Conservation (phyloP, 139 green algal genomes). For the Astrephomene gubernaculifera region DNA sequence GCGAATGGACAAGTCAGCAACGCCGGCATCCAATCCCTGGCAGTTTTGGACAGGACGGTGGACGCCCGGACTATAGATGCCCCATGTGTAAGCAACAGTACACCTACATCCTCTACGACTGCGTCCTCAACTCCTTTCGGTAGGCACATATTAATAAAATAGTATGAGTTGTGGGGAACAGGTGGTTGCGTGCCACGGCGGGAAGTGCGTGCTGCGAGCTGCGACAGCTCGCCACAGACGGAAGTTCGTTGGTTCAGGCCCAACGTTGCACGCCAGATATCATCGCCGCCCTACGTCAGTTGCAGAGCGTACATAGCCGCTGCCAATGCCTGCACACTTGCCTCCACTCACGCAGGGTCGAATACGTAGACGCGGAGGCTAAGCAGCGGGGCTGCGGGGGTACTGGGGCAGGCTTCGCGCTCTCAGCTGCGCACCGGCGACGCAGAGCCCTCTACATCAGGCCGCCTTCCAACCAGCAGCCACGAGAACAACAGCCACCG, state of each 20-base stretch:
- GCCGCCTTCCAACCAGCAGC: too few relatives aligned
- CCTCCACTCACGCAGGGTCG: background rate
- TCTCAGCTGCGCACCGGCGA: conserved; percentile 13
- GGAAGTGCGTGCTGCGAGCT: background rate
- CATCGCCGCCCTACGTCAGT: too few relatives aligned
- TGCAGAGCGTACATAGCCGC: too few relatives aligned
- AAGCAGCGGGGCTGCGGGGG: background rate
- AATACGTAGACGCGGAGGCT: conserved; percentile 20
- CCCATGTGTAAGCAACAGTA: conserved; percentile 27
- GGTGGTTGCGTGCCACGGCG: background rate
- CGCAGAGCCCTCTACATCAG: conserved; percentile 19
- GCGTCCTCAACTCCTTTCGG: conserved; percentile 28
- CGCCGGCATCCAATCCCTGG: background rate
- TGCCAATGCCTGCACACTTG: background rate
- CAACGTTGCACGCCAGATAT: too few relatives aligned
- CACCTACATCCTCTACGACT: conserved; percentile 15
- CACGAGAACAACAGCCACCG: too few relatives aligned
- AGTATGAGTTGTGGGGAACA: background rate
- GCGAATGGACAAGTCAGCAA: conserved; percentile 9
- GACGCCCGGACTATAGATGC: background rate
- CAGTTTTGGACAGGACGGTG: background rate
- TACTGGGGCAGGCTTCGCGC: background rate
- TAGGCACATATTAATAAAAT: background rate
- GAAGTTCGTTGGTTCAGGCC: background rate
- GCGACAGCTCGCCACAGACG: background rate